These are phyloP conservation scores for Phytophthora pini DNA, from an alignment of 352 stramenopile species.

Conservation along the genomic window DNA sequence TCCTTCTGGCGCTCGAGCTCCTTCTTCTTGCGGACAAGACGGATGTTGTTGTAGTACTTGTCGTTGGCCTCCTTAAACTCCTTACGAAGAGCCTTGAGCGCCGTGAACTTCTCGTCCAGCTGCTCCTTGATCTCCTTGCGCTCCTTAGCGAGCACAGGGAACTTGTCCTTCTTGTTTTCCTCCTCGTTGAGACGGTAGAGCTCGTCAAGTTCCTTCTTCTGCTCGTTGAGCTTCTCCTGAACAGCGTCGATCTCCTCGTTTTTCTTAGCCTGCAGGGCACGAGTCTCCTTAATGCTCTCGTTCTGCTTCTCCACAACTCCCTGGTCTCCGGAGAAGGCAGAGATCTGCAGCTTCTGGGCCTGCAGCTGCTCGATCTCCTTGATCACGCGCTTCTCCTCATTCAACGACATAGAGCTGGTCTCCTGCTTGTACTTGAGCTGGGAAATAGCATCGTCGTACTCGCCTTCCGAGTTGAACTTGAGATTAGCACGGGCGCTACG, in stretches of 20 bases:
- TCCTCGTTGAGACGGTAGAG: slow-evolving; percentile 90
- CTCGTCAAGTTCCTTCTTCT: slow-evolving; percentile 90
- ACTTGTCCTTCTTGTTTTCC: slow-evolving; percentile 89
- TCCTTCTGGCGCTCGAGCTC: slow-evolving; percentile 85
- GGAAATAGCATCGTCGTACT: slow-evolving; percentile 93
- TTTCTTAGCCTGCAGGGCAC: slow-evolving; percentile 85
- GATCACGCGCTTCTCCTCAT: slow-evolving; percentile 97
- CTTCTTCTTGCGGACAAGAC: slow-evolving; percentile 86
- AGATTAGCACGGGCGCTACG: slow-evolving; percentile 67
- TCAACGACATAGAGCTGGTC: slow-evolving; percentile 96
- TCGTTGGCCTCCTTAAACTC: slow-evolving; percentile 95
- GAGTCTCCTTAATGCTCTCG: slow-evolving; percentile 80
- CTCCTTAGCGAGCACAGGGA: slow-evolving; percentile 84
- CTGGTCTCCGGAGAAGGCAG: slow-evolving; percentile 84
- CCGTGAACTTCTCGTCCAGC: slow-evolving; percentile 89
- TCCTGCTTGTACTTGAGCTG: slow-evolving; percentile 92
- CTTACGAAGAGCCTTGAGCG: slow-evolving; percentile 88
- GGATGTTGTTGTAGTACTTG: slow-evolving; percentile 94
- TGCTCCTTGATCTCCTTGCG: slow-evolving; percentile 92
- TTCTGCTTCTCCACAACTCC: slow-evolving; percentile 84
- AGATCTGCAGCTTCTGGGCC: slow-evolving; percentile 89
- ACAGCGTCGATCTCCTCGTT: slow-evolving; percentile 95
- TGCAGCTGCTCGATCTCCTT: slow-evolving; percentile 96
- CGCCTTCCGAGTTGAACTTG: slow-evolving; percentile 88
- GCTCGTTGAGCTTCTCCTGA: slow-evolving; percentile 91